Percentiles rank a stretch among this genome's conserved stretches.
These are phyloP conservation scores for Kwoniella mangroviensis DNA, from an alignment of 768 basidiomycete genomes.

Conservation along the genomic window DNA sequence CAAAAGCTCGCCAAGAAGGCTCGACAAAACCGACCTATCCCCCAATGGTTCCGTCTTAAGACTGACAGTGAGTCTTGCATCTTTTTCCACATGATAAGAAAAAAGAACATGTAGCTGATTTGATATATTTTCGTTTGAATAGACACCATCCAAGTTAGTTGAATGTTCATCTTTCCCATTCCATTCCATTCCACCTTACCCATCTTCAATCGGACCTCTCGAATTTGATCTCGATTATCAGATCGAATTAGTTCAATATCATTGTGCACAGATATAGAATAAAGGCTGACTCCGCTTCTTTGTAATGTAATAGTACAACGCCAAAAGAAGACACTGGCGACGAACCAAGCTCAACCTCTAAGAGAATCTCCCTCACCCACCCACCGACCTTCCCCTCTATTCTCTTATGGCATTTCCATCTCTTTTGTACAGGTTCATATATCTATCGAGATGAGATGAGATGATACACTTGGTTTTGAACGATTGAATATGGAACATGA, in stretches of 20 bases:
- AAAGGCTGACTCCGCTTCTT: neutral
- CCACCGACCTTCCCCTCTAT: neutral
- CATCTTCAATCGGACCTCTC: neutral
- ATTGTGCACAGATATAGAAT: no score
- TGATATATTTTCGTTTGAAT: neutral
- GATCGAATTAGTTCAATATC: no score
- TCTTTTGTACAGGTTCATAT: neutral
- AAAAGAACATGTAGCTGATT: no score
- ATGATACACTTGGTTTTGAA: slow-evolving; percentile 5
- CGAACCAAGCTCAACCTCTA: slow-evolving; percentile 98
- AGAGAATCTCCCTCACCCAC: slow-evolving; percentile 42
- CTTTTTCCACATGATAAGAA: no score
- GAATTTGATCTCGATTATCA: neutral
- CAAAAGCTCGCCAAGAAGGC: slow-evolving; percentile 93
- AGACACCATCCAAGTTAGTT: slow-evolving; percentile 48
- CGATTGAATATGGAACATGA: neutral
- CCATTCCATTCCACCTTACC: neutral
- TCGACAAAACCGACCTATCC: slow-evolving; percentile 97
- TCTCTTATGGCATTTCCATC: neutral
- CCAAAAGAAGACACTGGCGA: slow-evolving; percentile 97
- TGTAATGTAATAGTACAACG: slow-evolving; percentile 61
- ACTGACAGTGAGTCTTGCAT: slow-evolving; percentile 92
- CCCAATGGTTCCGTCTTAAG: slow-evolving; percentile 97
- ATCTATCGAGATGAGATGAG: slow-evolving; percentile 4
- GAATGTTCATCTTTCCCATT: neutral